Evolutionary conservation across 352 stramenopile genomes (phyloP), one percentile per base, ranked within the genome.

Genomic region (Globisporangium mamillatum): DNA sequence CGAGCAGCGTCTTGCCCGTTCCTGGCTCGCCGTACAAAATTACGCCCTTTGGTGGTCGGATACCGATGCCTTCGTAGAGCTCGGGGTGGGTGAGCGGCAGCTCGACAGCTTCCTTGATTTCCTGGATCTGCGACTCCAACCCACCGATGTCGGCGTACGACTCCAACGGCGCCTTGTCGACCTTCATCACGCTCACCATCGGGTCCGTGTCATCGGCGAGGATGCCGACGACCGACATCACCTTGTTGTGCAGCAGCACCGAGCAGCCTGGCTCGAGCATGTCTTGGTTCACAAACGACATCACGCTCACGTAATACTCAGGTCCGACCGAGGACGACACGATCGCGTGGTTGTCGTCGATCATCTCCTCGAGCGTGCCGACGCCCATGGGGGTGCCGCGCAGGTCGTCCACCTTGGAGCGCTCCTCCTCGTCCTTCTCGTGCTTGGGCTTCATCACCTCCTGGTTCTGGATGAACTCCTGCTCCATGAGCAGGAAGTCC

Each of bases 401-500:
- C 54, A 99, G 86, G 68, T 99, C 98, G 70, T 99, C 98, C 60
- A 99, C 92, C 80, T 99, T 99, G 60, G 98, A 97, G 54, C 97
- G 89, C 74, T 99, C 97, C 75, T 99, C 97, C 77, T 99, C 94
- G 83, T 99, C 98, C 64, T 99, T 98, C 74, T 99, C 94, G 79
- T 99, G 97, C 74, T 98, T 98, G n/a, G 98, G 97, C 81, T 99
- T 99, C 78, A 99, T 98, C 44, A 99, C 97, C 80, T 99, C 97
- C 83, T 99, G 98, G 85, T 99, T 99, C 70, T 98, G 94, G 81
- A 99, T 99, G 68, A 99, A 99, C 78, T 99, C 98, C 75, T 99
- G 93, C 79, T 99, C 98, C 89, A 99, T 98, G 32, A 99, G 84
- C 71, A 99, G 74, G 75, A 99, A 99, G 81, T 99, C 98, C 81